Evolutionary conservation across 2,329 filamentous ascomycete genomes (phyloP).

Genomic region (Penicillium janthinellum): DNA sequence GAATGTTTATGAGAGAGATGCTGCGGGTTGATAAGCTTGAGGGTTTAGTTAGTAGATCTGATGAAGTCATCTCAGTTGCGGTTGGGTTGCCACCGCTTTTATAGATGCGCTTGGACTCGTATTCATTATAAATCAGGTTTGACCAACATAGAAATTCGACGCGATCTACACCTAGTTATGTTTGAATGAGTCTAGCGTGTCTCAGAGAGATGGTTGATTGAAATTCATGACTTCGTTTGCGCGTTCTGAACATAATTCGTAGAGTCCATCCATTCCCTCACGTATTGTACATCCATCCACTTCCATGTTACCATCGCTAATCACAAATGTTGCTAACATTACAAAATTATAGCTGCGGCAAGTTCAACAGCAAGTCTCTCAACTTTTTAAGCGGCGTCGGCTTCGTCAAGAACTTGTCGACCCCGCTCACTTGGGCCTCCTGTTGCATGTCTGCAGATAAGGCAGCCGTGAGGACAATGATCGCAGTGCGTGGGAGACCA

Average conservation of each 20-base stretch:
- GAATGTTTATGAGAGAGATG: neutral
- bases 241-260: neutral
- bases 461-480: conserved; percentile 31
- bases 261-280: neutral
- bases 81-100: conserved; percentile 1
- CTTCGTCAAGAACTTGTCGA: conserved; percentile 34
- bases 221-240: neutral
- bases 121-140: conserved; percentile 1
- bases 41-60: neutral
- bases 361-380: conserved; percentile 12
- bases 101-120: neutral
- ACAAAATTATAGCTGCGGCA: conserved; percentile 3
- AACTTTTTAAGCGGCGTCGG: conserved; percentile 29
- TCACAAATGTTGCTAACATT: neutral
- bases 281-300: neutral
- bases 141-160: neutral
- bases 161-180: neutral
- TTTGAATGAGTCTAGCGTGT: too few species aligned
- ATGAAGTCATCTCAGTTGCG: neutral
- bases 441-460: conserved; percentile 31
- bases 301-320: neutral
- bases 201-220: neutral
- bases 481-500: conserved; percentile 13
- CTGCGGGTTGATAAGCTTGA: too few species aligned
- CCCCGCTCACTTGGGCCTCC: conserved; percentile 29